A percentile compares a stretch with the other conserved stretches of the same genome.
phyloP scores from a whole-genome alignment of 1,284 basidiomycete genomes.

The Cerrena zonata region DNA sequence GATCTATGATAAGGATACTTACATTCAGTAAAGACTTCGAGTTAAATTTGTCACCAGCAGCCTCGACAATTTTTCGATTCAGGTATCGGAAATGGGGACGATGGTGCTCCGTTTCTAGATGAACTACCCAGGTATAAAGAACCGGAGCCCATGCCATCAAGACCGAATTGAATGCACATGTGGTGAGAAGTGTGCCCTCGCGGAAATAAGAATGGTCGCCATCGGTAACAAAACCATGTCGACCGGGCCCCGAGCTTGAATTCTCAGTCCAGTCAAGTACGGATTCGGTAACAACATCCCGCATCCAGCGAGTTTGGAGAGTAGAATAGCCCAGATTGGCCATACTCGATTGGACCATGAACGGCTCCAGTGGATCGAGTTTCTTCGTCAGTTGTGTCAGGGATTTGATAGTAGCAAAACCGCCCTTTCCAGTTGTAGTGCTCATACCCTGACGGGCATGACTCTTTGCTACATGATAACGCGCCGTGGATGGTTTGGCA shows the following conservation, averaged over 20 bases:
- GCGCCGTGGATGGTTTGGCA: slow-evolving; percentile 1
- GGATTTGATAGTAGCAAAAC: neutral
- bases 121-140: slow-evolving; percentile 6
- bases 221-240: slow-evolving; percentile 10
- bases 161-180: slow-evolving; percentile 1
- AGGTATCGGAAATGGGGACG: slow-evolving; percentile 5
- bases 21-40: slow-evolving; percentile 1
- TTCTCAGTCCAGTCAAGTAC: neutral
- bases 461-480: slow-evolving; percentile 4
- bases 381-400: neutral
- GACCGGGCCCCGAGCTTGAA: neutral
- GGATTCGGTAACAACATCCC: neutral
- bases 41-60: slow-evolving; percentile 6
- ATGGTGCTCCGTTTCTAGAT: slow-evolving; percentile 6
- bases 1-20: neutral
- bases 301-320: slow-evolving; percentile 1
- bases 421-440: neutral
- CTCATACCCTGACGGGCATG: neutral
- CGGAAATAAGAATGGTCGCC: slow-evolving; percentile 8
- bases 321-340: neutral
- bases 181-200: slow-evolving; percentile 4
- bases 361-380: neutral
- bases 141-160: slow-evolving; percentile 7
- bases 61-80: slow-evolving; percentile 1
- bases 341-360: neutral